phyloP scores from a whole-genome alignment of 78 protist species.

The Dictyostelium intermedium region DNA sequence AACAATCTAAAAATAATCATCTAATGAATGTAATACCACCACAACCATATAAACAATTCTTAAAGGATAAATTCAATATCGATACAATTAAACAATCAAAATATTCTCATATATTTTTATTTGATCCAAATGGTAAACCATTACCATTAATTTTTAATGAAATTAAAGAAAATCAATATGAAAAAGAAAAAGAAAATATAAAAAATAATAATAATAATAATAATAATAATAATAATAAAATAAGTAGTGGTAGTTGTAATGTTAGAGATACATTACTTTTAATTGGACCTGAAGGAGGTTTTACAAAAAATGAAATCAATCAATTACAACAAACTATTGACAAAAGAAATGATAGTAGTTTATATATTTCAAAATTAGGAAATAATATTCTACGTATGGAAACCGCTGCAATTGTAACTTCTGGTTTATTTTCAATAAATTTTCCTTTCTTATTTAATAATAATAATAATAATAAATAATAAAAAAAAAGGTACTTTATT shows the following conservation, averaged over 20 bases:
- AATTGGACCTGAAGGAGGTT: conserved; percentile 66
- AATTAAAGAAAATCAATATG: neutral
- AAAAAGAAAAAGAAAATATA: neutral
- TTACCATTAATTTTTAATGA: conserved; percentile 20
- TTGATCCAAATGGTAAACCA: conserved; percentile 49
- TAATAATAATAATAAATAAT: neutral
- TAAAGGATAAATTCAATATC: neutral
- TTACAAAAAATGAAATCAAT: conserved; percentile 8
- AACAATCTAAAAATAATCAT: conserved; percentile 25
- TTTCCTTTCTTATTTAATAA: neutral
- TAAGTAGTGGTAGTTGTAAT: neutral
- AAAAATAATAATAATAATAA: neutral
- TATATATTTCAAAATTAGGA: conserved; percentile 3
- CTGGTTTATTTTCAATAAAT: neutral
- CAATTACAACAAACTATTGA: neutral
- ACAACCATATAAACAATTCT: neutral
- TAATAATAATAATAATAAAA: neutral
- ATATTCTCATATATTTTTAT: conserved; percentile 35
- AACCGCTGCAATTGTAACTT: conserved; percentile 18
- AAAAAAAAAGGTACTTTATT: no score
- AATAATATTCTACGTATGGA: conserved; percentile 19
- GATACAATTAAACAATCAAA: neutral
- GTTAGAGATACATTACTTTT: neutral
- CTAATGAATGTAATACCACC: conserved; percentile 36
- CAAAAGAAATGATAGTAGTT: neutral